phyloP scores from a whole-genome alignment of 441 rosid species.

The Euphorbia celastroides region DNA sequence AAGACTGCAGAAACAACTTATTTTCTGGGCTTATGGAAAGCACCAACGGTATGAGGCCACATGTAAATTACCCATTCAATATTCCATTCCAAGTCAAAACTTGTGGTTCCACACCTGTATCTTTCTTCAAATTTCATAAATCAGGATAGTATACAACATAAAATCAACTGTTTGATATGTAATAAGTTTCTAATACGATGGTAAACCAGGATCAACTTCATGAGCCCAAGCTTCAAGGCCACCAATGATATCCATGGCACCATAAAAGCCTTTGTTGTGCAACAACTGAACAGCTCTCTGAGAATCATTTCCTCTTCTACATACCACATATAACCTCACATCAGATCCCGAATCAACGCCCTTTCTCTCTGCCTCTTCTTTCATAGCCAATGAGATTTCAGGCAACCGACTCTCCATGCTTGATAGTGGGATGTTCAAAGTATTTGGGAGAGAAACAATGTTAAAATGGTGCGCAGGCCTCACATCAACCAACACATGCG shows the following conservation, averaged over 20 bases:
- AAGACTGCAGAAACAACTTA: too few relatives aligned
- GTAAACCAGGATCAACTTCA: slow-evolving; percentile 57
- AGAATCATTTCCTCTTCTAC: slow-evolving; percentile 91
- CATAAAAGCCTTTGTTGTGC: slow-evolving; percentile 45
- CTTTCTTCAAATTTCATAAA: background rate
- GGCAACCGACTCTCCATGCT: slow-evolving; percentile 56
- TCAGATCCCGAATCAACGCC: slow-evolving; percentile 21
- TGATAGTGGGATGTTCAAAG: slow-evolving; percentile 65
- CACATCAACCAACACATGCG: slow-evolving; percentile 64
- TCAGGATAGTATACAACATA: background rate
- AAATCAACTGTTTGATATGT: background rate
- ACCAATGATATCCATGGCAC: slow-evolving; percentile 72
- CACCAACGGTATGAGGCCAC: too few relatives aligned
- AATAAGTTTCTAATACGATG: slow-evolving; percentile 30
- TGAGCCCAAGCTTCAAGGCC: slow-evolving; percentile 80
- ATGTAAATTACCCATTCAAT: too few relatives aligned
- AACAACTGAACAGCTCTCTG: slow-evolving; percentile 77
- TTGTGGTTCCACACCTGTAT: background rate
- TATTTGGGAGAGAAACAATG: slow-evolving; percentile 77
- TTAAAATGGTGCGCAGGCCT: slow-evolving; percentile 79
- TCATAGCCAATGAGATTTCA: slow-evolving; percentile 56
- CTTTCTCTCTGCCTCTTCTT: slow-evolving; percentile 31
- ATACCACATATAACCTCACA: slow-evolving; percentile 50
- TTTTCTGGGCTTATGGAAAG: too few relatives aligned
- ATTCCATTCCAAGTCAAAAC: background rate